Percentiles rank a stretch among this genome's conserved stretches.
Evolutionary conservation across 345 rosid genomes (phyloP).

Genomic region (Abelmoschus esculentus): DNA sequence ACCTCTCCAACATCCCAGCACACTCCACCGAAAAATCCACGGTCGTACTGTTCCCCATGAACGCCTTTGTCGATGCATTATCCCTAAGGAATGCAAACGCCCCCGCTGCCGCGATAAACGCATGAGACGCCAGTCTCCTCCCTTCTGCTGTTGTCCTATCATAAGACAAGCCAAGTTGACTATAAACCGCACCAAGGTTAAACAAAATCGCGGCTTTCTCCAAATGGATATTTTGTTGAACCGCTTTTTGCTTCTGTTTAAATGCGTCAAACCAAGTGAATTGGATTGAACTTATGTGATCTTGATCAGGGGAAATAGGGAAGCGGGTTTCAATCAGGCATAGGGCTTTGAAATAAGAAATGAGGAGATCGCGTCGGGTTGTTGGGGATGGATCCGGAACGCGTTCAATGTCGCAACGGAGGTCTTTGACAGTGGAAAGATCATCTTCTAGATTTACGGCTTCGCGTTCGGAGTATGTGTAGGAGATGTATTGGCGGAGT

Average conservation of each 20-base stretch:
- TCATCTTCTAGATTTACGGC: constrained; percentile 92
- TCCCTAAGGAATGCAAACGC: constrained; percentile 69
- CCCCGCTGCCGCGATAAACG: constrained; percentile 85
- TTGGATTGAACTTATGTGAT: constrained; percentile 69
- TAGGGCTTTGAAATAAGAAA: constrained; percentile 62
- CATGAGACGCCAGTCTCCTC: constrained; percentile 77
- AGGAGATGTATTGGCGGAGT: constrained; percentile 1
- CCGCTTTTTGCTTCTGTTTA: constrained; percentile 70
- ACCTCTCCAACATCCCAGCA: constrained; percentile 44
- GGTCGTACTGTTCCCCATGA: constrained; percentile 62
- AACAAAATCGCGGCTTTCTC: constrained; percentile 50
- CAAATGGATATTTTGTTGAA: constrained; percentile 82
- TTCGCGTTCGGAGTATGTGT: constrained; percentile 85
- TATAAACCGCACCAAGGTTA: constrained; percentile 49
- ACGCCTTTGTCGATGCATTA: constrained; percentile 63
- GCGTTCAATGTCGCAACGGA: constrained; percentile 81
- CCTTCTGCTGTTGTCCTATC: constrained; percentile 81
- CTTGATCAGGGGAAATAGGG: constrained; percentile 79
- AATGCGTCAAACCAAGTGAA: constrained; percentile 87
- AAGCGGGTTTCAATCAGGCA: constrained; percentile 88
- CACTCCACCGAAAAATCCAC: constrained; percentile 84
- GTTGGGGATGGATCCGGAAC: constrained; percentile 60
- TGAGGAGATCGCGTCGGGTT: constrained; percentile 69
- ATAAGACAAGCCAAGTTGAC: constrained; percentile 74
- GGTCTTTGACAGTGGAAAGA: constrained; percentile 55